Conservation (phyloP, 2,329 filamentous ascomycete species). For the Allantophomopsis cytisporea region DNA sequence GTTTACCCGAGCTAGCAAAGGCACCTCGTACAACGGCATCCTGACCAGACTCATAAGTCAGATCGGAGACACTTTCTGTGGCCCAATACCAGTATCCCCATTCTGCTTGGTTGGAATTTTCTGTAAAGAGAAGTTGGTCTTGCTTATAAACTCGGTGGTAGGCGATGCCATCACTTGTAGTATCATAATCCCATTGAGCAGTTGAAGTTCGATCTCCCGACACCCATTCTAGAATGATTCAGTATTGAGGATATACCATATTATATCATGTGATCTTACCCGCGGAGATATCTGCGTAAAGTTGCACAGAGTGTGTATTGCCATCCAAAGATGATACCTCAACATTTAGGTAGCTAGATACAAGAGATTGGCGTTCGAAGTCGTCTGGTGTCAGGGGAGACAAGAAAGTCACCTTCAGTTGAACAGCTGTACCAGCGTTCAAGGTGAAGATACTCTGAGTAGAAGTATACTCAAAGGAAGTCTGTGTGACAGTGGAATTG, state of each 20-base stretch:
- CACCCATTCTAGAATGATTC: slow-evolving; percentile 45
- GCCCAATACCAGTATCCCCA: slow-evolving; percentile 76
- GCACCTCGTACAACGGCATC: slow-evolving; percentile 50
- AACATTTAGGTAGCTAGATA: slow-evolving; percentile 58
- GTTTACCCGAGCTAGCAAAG: slow-evolving; percentile 48
- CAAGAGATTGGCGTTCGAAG: slow-evolving; percentile 50
- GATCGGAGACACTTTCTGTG: slow-evolving; percentile 37
- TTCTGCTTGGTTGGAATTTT: slow-evolving; percentile 56
- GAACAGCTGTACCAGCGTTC: slow-evolving; percentile 44
- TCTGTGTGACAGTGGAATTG: slow-evolving; percentile 40
- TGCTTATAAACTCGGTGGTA: slow-evolving; percentile 52
- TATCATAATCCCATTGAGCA: slow-evolving; percentile 48
- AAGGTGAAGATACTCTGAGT: slow-evolving; percentile 59
- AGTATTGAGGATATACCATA: slow-evolving; percentile 3
- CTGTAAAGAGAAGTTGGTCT: slow-evolving; percentile 51
- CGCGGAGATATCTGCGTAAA: slow-evolving; percentile 62
- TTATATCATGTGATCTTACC: slow-evolving; percentile 27
- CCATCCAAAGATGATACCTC: slow-evolving; percentile 50
- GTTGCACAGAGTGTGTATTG: slow-evolving; percentile 44
- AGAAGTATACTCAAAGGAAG: slow-evolving; percentile 54
- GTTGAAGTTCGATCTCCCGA: slow-evolving; percentile 43
- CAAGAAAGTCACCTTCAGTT: slow-evolving; percentile 56
- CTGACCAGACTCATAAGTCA: slow-evolving; percentile 57
- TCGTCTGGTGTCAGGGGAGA: slow-evolving; percentile 58
- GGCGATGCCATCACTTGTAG: slow-evolving; percentile 30